Evolutionary conservation across 345 rosid species (phyloP).

Genomic region (Salix viminalis): DNA sequence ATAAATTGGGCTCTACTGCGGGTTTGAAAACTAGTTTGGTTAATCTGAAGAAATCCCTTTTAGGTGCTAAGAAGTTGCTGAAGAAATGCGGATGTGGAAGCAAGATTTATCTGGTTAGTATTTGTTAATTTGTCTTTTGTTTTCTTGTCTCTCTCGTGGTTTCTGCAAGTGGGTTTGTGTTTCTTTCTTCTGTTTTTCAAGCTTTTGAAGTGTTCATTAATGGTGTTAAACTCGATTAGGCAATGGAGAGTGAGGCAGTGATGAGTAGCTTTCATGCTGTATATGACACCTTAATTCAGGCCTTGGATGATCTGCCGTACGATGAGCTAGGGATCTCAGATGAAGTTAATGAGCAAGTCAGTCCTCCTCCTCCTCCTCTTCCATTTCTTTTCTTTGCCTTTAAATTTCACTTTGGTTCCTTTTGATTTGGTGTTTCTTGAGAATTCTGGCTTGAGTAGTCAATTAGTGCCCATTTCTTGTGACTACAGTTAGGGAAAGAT

Average conservation of each 20-base stretch:
- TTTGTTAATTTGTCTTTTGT: neutral
- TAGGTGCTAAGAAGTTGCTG: conserved; percentile 49
- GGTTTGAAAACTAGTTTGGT: conserved; percentile 21
- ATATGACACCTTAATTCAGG: conserved; percentile 42
- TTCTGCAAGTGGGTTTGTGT: neutral
- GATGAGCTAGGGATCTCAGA: conserved; percentile 45
- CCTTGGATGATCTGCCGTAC: conserved; percentile 45
- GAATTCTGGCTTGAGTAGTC: neutral
- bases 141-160: neutral
- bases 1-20: conserved; percentile 2
- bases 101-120: conserved; percentile 55
- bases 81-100: conserved; percentile 53
- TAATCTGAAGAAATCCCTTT: conserved; percentile 38
- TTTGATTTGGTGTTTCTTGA: neutral
- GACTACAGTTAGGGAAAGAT: neutral
- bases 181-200: neutral
- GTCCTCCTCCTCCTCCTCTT: neutral
- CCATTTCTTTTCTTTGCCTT: neutral
- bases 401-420: neutral
- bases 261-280: conserved; percentile 46
- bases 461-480: neutral
- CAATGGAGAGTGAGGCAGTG: conserved; percentile 61
- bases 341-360: conserved; percentile 63
- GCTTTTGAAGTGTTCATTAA: neutral
- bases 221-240: conserved; percentile 27